These are phyloP conservation scores for Hygrophila difformis DNA, from an alignment of 257 asterid species.

Conservation along the genomic window DNA sequence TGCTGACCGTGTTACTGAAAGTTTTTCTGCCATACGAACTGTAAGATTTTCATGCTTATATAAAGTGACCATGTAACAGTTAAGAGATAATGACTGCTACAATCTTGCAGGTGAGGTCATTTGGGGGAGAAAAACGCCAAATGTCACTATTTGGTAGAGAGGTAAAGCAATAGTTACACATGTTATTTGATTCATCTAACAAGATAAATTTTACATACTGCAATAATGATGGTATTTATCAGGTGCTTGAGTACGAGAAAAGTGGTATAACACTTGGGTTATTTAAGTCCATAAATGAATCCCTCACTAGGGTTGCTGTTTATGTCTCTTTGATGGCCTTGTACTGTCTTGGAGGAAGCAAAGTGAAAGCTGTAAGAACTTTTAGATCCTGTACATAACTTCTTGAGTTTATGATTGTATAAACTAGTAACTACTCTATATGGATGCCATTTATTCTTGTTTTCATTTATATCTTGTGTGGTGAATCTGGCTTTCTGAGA, in stretches of 20 bases:
- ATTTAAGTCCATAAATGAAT: conserved; percentile 85
- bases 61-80: conserved; percentile 8
- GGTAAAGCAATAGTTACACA: conserved; percentile 27
- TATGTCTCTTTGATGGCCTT: conserved; percentile 83
- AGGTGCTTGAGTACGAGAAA: conserved; percentile 71
- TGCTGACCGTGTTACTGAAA: conserved; percentile 82
- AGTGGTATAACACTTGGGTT: conserved; percentile 83
- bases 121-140: conserved; percentile 93
- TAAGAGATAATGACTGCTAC: conserved; percentile 2
- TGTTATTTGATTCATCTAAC: conserved; percentile 5
- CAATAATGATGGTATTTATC: conserved; percentile 25
- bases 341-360: conserved; percentile 95
- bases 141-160: conserved; percentile 74
- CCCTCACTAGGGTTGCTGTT: conserved; percentile 89
- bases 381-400: conserved; percentile 9
- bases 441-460: no score
- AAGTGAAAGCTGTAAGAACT: conserved; percentile 89
- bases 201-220: conserved; percentile 12
- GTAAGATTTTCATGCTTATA: conserved; percentile 36
- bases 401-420: no score
- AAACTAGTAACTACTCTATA: no score
- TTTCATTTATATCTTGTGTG: no score
- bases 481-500: no score
- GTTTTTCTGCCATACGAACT: conserved; percentile 89
- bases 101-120: conserved; percentile 77